A percentile compares a stretch with the other conserved stretches of the same genome.
These are phyloP conservation scores for Plectosphaerella plurivora DNA, from an alignment of 2,329 filamentous ascomycete species.

Conservation along the genomic window DNA sequence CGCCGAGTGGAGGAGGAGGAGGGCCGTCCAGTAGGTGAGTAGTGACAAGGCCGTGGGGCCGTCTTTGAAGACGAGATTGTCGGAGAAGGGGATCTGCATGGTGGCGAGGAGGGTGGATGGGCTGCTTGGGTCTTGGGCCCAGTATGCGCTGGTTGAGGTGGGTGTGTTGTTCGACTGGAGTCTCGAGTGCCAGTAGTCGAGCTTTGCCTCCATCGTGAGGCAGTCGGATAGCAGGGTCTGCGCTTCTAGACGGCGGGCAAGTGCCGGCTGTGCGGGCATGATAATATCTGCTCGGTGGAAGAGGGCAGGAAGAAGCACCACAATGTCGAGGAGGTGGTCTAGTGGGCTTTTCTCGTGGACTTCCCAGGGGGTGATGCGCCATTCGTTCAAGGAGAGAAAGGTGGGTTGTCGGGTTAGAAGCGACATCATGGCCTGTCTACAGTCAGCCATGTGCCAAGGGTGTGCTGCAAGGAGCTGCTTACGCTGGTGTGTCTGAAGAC, in stretches of 20 bases:
- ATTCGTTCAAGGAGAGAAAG: slow-evolving; percentile 47
- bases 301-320: slow-evolving; percentile 42
- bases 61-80: slow-evolving; percentile 40
- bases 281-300: slow-evolving; percentile 40
- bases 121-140: slow-evolving; percentile 28
- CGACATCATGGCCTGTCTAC: slow-evolving; percentile 37
- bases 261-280: slow-evolving; percentile 29
- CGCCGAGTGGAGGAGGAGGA: slow-evolving; percentile 42
- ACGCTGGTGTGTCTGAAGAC: slow-evolving; percentile 50
- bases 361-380: slow-evolving; percentile 48
- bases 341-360: slow-evolving; percentile 44
- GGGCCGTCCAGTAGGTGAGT: slow-evolving; percentile 49
- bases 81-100: slow-evolving; percentile 37
- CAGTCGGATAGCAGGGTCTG: slow-evolving; percentile 45
- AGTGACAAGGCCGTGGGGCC: slow-evolving; percentile 39
- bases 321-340: slow-evolving; percentile 48
- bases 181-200: slow-evolving; percentile 40
- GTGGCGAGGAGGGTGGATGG: slow-evolving; percentile 12
- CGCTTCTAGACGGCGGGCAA: slow-evolving; percentile 36
- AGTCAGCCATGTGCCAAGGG: neutral
- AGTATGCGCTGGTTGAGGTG: slow-evolving; percentile 28
- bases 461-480: slow-evolving; percentile 20
- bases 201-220: slow-evolving; percentile 40
- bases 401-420: slow-evolving; percentile 45
- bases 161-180: neutral